phyloP scores from a whole-genome alignment of 2,329 filamentous ascomycete species.

The Thielaviopsis euricoi region DNA sequence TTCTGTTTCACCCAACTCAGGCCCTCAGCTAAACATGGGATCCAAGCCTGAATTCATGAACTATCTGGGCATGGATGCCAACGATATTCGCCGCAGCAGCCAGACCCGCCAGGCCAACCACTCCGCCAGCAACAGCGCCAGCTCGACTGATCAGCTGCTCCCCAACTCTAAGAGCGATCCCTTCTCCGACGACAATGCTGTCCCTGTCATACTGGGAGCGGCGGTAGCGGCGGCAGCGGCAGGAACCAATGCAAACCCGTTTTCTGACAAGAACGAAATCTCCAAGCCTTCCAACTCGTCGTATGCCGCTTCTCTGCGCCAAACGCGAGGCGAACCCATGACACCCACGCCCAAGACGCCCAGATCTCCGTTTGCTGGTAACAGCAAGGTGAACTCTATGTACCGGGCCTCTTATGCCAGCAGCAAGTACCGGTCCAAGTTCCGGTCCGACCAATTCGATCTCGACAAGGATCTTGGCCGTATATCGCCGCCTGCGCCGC shows the following conservation, averaged over 20 bases:
- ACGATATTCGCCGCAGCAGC: constrained; percentile 23
- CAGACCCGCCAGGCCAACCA: constrained; percentile 20
- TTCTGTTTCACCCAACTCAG: background rate
- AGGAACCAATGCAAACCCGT: constrained; percentile 21
- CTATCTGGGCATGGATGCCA: constrained; percentile 26
- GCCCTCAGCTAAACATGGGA: background rate
- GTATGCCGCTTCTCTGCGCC: constrained; percentile 31
- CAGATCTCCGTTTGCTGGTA: constrained; percentile 6
- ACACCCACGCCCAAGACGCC: constrained; percentile 17
- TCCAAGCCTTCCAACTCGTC: constrained; percentile 21
- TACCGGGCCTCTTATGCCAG: constrained; percentile 26
- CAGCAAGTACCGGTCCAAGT: constrained; percentile 33
- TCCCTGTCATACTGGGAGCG: constrained; percentile 21
- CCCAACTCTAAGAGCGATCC: constrained; percentile 25
- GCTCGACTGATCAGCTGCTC: constrained; percentile 24
- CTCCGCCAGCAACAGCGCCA: constrained; percentile 18
- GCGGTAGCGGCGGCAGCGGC: too few species aligned
- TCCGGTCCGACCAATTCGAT: constrained; percentile 49
- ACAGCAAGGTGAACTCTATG: constrained; percentile 18
- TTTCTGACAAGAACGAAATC: constrained; percentile 32
- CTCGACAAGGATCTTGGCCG: constrained; percentile 27
- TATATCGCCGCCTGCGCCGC: constrained; percentile 14
- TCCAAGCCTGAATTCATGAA: constrained; percentile 28
- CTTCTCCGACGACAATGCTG: constrained; percentile 31
- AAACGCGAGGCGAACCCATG: constrained; percentile 31